Conservation (phyloP, 2,329 filamentous ascomycete genomes). For the Xylaria sp. region DNA sequence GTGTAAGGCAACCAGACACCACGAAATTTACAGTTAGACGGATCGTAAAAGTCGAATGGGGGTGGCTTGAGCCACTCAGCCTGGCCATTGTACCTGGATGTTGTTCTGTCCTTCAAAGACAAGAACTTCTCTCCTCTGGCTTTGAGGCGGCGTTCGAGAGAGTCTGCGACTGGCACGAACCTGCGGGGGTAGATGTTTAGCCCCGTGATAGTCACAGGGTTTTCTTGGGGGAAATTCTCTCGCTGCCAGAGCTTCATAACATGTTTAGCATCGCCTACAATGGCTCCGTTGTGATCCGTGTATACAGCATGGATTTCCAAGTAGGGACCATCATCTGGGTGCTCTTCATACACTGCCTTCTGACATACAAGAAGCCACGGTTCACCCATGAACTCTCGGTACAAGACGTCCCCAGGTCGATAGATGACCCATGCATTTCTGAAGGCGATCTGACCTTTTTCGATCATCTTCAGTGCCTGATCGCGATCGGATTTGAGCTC, state of each 20-base stretch:
- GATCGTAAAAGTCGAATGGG: slow-evolving; percentile 40
- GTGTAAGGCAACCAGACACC: slow-evolving; percentile 47
- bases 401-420: slow-evolving; percentile 45
- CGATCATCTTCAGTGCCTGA: slow-evolving; percentile 41
- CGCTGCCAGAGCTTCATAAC: slow-evolving; percentile 40
- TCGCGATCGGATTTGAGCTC: slow-evolving; percentile 43
- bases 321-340: slow-evolving; percentile 37
- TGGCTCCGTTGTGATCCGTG: slow-evolving; percentile 43
- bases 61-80: slow-evolving; percentile 46
- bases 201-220: slow-evolving; percentile 41
- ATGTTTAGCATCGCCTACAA: slow-evolving; percentile 37
- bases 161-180: slow-evolving; percentile 37
- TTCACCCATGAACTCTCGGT: slow-evolving; percentile 41
- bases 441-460: slow-evolving; percentile 44
- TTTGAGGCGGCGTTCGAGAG: slow-evolving; percentile 39
- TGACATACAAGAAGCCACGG: slow-evolving; percentile 46
- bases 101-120: slow-evolving; percentile 36
- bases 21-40: slow-evolving; percentile 35
- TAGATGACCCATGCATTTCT: slow-evolving; percentile 46
- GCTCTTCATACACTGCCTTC: slow-evolving; percentile 45
- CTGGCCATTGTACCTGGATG: slow-evolving; percentile 42
- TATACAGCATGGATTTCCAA: slow-evolving; percentile 45
- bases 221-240: slow-evolving; percentile 42
- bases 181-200: slow-evolving; percentile 42
- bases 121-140: slow-evolving; percentile 44